Evolutionary conservation across 805 yeast species (phyloP), one percentile per base, ranked within the genome.

Genomic region (Cyberlindnera misumaiensis): DNA sequence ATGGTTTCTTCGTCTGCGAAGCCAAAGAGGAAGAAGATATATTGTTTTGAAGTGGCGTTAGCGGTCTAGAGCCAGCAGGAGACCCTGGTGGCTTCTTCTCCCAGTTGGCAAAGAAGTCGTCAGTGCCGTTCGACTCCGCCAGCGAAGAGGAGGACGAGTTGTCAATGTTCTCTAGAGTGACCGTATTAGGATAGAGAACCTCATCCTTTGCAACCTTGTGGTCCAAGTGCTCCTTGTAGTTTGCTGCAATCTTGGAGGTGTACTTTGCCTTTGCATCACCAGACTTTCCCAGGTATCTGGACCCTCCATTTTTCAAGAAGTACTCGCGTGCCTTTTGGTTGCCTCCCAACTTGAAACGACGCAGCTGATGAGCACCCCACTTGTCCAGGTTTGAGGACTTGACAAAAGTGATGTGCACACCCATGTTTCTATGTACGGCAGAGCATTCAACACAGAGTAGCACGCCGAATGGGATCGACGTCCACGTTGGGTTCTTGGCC

Each of bases 401-500:
- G 42, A 93, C 97, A 67, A 93, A 93, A 28, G 97, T 77, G 53
- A 93, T 81, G 60, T 93, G 98, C 28, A 89, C 97, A 43, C 98
- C 98, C 64, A 93, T 64, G 60, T 88, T 88, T 62, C 98, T 77
- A 67, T 93, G 98, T 37, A 83, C 87, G 4, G 97, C 89, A 38
- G 96, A 84, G 62, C 98, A 93, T 60, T 93, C 95, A 44, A 89
- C 72, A 67, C 98, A 93, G 42, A 93, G 66, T 59, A 89, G 75
- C 37, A 89, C 84, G 40, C 97, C 98, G 62, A 86, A 90, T 11
- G 97, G 96, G 39, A 90, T 88, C 11, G 97, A 90, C 4, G 98
- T 86, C 98, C 98, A 93, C 0, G 97, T 87, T 28, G 98, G 97
- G 60, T 89, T 89, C 58, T 84, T 87, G 52, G 89, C 84, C 38